Percentiles rank a stretch among this genome's conserved stretches.
Evolutionary conservation across 139 green algal species (phyloP).

Genomic region (Micractinium sp.): DNA sequence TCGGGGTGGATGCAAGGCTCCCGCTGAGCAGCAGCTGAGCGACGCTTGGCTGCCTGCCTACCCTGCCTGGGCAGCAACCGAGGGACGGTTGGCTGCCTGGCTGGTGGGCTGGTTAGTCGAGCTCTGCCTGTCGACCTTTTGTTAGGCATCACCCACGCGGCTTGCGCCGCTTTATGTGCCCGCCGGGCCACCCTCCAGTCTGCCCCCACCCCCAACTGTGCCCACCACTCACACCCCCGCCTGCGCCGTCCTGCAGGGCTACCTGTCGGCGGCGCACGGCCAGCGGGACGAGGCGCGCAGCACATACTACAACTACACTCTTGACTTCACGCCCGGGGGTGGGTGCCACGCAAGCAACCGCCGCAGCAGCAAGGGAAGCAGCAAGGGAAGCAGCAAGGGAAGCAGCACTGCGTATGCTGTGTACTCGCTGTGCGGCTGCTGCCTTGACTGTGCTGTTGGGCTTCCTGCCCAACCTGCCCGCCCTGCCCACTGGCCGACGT

Average conservation of each 20-base stretch:
- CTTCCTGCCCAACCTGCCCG: no score
- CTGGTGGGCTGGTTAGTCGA: not conserved
- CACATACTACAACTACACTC: constrained; percentile 6
- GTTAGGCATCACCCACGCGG: not conserved
- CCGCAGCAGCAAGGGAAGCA: not conserved
- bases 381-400: no score
- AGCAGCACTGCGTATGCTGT: no score
- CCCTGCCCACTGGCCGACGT: no score
- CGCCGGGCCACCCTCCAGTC: not conserved
- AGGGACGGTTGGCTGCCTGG: no score
- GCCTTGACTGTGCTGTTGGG: no score
- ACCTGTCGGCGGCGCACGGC: constrained; percentile 21
- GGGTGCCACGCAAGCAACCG: not conserved
- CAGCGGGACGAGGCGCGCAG: not conserved
- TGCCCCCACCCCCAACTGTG: no score
- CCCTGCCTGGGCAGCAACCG: not conserved
- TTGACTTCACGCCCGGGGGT: not conserved
- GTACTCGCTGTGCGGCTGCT: not conserved
- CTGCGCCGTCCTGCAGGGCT: not conserved
- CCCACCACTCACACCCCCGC: not conserved
- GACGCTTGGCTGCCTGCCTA: not conserved
- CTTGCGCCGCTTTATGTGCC: no score
- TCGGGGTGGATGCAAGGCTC: not conserved
- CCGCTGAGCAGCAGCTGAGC: not conserved
- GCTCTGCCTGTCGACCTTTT: not conserved